A percentile compares a stretch with the other conserved stretches of the same genome.
phyloP scores from a whole-genome alignment of 2,329 filamentous ascomycete species.

The Fusarium lateritium region DNA sequence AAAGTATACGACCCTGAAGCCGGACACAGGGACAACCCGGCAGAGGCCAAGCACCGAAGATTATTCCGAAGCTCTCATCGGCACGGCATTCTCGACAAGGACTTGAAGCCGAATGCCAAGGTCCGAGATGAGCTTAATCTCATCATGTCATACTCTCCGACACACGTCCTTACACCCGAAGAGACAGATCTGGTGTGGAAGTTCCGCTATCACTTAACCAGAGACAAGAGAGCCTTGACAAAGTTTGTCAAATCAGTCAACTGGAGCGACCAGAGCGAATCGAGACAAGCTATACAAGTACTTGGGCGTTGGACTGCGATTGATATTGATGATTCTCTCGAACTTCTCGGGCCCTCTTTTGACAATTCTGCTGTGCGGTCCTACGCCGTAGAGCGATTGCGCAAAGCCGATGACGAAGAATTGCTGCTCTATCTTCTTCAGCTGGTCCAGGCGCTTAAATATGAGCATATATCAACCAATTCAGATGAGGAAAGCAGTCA shows the following conservation, averaged over 20 bases:
- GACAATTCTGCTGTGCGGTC: constrained; percentile 90
- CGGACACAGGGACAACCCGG: constrained; percentile 90
- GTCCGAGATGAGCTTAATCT: constrained; percentile 93
- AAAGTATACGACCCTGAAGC: constrained; percentile 95
- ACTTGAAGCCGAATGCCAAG: constrained; percentile 96
- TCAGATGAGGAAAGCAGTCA: constrained; percentile 69
- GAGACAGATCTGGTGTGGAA: constrained; percentile 98
- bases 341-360: constrained; percentile 92
- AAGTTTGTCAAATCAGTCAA: constrained; percentile 99
- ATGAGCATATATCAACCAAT: constrained; percentile 81
- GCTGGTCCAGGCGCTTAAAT: constrained; percentile 95
- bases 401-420: constrained; percentile 94
- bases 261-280: constrained; percentile 89
- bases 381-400: constrained; percentile 92
- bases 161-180: constrained; percentile 87
- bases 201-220: constrained; percentile 92
- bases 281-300: constrained; percentile 89
- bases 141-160: constrained; percentile 93
- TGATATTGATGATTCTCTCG: constrained; percentile 95
- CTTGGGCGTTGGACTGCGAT: constrained; percentile 96
- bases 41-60: constrained; percentile 93
- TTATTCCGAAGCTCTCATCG: constrained; percentile 91
- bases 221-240: constrained; percentile 92
- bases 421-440: constrained; percentile 92
- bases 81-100: constrained; percentile 94